Percentiles rank a stretch among this genome's conserved stretches.
Conservation (phyloP, 129 eudicot species). For the Saussurea involucrata region DNA sequence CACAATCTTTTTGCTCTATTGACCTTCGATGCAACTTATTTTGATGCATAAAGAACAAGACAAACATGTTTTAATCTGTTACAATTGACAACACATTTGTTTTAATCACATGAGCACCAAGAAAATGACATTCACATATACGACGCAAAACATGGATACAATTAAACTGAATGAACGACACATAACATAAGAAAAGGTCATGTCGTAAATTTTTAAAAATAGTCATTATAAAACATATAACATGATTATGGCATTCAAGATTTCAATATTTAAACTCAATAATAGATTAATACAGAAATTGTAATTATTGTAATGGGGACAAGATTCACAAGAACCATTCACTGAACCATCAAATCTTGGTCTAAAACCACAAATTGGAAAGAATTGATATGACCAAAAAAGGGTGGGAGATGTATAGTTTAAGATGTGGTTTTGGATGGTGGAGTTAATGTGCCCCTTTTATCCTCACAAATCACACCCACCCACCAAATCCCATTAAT, state of each 20-base stretch:
- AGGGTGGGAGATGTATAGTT: neutral
- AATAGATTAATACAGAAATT: neutral
- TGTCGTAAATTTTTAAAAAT: neutral
- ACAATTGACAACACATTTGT: neutral
- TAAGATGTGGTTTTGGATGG: conserved; percentile 15
- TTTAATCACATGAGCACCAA: neutral
- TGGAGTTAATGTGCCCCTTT: conserved; percentile 22
- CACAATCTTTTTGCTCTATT: neutral
- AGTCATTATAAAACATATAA: neutral
- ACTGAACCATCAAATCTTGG: conserved; percentile 13
- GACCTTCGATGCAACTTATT: neutral
- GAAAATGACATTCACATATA: neutral
- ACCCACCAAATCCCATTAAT: conserved; percentile 1
- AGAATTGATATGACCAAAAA: conserved; percentile 13
- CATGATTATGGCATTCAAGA: neutral
- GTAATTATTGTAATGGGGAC: neutral
- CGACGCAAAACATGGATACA: neutral
- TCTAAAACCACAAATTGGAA: conserved; percentile 10
- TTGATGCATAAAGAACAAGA: neutral
- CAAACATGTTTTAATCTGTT: neutral
- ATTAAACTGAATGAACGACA: neutral
- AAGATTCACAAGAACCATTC: conserved; percentile 18
- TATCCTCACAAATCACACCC: conserved; percentile 22
- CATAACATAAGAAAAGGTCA: neutral
- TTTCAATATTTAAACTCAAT: neutral